Base-by-base conservation (phyloP, 768 basidiomycete species). In the Boletellus ananiceps region DNA sequence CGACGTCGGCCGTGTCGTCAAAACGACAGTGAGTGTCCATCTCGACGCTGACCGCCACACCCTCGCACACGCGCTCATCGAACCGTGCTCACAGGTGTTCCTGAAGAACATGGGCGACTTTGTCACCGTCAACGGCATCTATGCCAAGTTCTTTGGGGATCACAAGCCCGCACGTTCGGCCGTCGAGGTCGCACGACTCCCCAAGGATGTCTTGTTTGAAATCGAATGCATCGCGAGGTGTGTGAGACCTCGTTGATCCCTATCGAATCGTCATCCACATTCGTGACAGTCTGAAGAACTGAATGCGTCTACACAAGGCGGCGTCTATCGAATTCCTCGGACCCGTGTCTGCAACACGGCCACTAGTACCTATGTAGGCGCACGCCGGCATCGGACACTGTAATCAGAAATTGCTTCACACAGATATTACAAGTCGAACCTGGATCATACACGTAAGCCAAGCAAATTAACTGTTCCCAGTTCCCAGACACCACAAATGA, bases 81-180 rank as follows among this genome's bases (percentile, higher is more conserved):
- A 9, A 9, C 18, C 19, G 23, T 1, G 16, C 12, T 15, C 21
- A 41, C 31, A 93, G 92, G 86, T 94, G 21, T 98, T 96, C 73
- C 69, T 98, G 65, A 92, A 95, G 68, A 73, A 80, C 54, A 94
- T 98, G 91, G 75, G 89, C 57, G 89, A 99, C 68, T 98, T 98
- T 63, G 82, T 63, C 4, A 71, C 77, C 35, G 82, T 96, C 60
- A 97, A 97, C 67, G 79, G 69, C 14, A 74, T 93, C 54, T 98
- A 96, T 66, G 79, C 80, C 32, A 73, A 80, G 47, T 86, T 89
- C 70, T 97, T 98, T 64, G 93, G 89, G 9, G 77, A 81, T 29
- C 89, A 94, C 72, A 93, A 89, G 69, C 95, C 96, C 40, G 93
- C 96, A 4, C 77, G 96, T 53, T 93, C 93, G 27, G 83, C 88